Base-by-base conservation (phyloP, 345 rosid genomes). In the Rhizophora apiculata region DNA sequence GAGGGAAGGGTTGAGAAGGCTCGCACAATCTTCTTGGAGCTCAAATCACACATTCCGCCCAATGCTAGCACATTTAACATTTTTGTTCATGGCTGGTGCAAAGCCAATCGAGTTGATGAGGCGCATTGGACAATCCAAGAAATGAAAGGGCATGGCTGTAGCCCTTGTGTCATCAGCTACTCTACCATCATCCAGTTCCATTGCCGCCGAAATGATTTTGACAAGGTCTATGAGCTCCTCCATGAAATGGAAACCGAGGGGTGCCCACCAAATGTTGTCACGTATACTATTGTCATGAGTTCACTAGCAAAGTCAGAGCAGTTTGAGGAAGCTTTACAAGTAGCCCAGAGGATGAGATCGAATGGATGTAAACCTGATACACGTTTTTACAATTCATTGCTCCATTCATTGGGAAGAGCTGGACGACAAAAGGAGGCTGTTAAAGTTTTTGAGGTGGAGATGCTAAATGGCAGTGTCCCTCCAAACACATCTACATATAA, bases 21-120 rank as follows among this genome's bases (percentile, higher is more conserved):
- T 2, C 87, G 92, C 0, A 79, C 36, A 1, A 69, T 89, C 64
- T 85, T 86, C 83, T 59, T 84, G 66, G 78, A 78, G 74, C 90
- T 93, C 2, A 89, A 88, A 72, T 68, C 89, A 11, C 80, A 82
- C 63, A 82, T 91, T 70, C 36, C 76, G 11, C 94, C 98, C 2
- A 43, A 88, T 82, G 84, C 81, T n/a, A 54, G 76, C 73, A 89
- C 96, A 6, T 93, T 89, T 73, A 89, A 91, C 61, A 93, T 91
- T 46, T 85, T 91, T 52, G 88, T 93, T 59, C 86, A 89, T 39
- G 97, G 98, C 58, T 93, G 98, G 98, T 91, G 97, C 75, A 84
- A 85, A 79, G 68, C 80, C n/a, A 85, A 85, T 48, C 79, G 86
- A 43, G 88, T 86, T 4, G 94, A 89, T 37, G 97, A 91, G 74